These are phyloP conservation scores for Chlorella vulgaris DNA, from an alignment of 139 green algal species.

Conservation along the genomic window DNA sequence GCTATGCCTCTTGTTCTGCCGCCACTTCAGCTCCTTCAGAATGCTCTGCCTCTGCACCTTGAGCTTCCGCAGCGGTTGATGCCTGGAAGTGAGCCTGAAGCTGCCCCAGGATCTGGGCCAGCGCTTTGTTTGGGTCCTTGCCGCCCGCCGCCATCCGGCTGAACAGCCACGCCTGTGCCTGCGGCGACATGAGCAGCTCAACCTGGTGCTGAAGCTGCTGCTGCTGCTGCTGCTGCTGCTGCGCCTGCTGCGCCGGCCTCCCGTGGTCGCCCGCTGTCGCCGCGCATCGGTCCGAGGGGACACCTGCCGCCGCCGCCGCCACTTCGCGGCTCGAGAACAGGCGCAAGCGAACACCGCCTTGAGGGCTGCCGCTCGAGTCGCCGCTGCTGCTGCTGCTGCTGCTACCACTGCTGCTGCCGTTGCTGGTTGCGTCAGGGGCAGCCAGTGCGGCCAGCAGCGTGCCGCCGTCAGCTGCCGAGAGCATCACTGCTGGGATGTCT, in stretches of 20 bases:
- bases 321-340: too few species aligned
- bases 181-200: slow-evolving; percentile 1
- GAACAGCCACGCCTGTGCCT: slow-evolving; percentile 22
- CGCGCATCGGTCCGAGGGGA: background rate
- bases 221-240: background rate
- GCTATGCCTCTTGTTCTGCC: background rate
- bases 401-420: background rate
- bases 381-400: background rate
- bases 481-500: slow-evolving; percentile 18
- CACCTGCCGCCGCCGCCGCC: background rate
- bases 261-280: too few species aligned
- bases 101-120: slow-evolving; percentile 1
- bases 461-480: background rate
- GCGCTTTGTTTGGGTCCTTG: background rate
- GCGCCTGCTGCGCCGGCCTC: background rate
- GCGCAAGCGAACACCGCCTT: background rate
- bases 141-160: background rate
- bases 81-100: slow-evolving; percentile 2
- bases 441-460: background rate
- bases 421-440: background rate
- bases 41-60: background rate
- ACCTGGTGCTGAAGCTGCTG: slow-evolving; percentile 1
- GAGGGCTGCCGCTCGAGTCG: background rate
- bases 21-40: background rate
- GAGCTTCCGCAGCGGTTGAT: background rate